These are phyloP conservation scores for Nectriaceae sp. DNA, from an alignment of 2,329 filamentous ascomycete genomes.

Conservation along the genomic window DNA sequence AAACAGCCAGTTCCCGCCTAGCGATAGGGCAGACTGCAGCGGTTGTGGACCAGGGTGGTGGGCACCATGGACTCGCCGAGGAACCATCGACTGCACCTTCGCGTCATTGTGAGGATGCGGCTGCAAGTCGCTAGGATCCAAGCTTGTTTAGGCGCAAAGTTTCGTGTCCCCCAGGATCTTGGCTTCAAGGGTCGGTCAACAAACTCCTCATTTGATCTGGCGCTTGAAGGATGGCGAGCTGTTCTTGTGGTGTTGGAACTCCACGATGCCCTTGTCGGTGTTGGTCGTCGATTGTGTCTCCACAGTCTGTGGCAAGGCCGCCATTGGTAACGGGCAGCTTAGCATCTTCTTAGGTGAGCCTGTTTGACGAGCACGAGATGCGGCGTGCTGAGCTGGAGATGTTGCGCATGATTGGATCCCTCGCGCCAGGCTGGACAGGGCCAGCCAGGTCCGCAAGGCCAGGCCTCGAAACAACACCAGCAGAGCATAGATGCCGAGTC, in stretches of 20 bases:
- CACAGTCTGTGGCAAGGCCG: constrained; percentile 5
- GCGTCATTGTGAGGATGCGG: constrained; percentile 25
- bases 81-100: constrained; percentile 17
- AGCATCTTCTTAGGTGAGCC: background rate
- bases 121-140: constrained; percentile 17
- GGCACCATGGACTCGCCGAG: constrained; percentile 14
- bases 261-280: constrained; percentile 15
- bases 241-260: constrained; percentile 12
- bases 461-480: background rate
- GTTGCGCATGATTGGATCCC: background rate
- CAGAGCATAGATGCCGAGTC: background rate
- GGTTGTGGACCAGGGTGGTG: constrained; percentile 2
- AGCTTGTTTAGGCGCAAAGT: constrained; percentile 15
- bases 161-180: constrained; percentile 10
- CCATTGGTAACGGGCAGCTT: background rate
- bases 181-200: constrained; percentile 15
- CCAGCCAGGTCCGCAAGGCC: background rate
- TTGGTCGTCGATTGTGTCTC: constrained; percentile 1
- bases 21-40: constrained; percentile 17
- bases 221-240: constrained; percentile 13
- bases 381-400: background rate
- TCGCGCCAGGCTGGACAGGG: background rate
- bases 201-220: constrained; percentile 10
- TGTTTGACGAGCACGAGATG: background rate
- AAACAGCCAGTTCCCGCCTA: constrained; percentile 11